These are phyloP conservation scores for Avena insularis DNA, from an alignment of 176 grass and related monocot species.

Conservation along the genomic window DNA sequence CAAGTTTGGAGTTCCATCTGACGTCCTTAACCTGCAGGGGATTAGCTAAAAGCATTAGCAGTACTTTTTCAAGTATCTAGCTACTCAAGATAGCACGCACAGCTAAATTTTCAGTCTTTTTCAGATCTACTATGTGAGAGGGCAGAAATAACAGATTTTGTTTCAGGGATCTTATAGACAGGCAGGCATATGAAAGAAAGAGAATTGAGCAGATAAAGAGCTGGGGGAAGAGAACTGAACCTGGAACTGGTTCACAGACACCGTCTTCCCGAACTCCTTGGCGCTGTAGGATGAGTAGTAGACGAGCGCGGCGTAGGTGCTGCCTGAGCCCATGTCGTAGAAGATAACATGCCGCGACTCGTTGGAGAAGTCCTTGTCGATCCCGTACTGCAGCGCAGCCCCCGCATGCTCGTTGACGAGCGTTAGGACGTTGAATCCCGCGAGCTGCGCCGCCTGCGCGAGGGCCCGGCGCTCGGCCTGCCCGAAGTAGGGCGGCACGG, in stretches of 20 bases:
- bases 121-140: slow-evolving; percentile 39
- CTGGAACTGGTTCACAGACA: slow-evolving; percentile 91
- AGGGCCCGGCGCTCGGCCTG: slow-evolving; percentile 84
- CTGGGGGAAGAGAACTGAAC: slow-evolving; percentile 35
- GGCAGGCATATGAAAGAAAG: not conserved
- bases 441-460: slow-evolving; percentile 85
- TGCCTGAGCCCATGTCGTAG: slow-evolving; percentile 96
- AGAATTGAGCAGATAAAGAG: slow-evolving; percentile 22
- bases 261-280: slow-evolving; percentile 86
- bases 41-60: slow-evolving; percentile 22
- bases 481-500: slow-evolving; percentile 90
- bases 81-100: not conserved
- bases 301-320: slow-evolving; percentile 93
- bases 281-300: slow-evolving; percentile 83
- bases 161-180: not conserved
- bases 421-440: slow-evolving; percentile 83
- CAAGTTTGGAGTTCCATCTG: slow-evolving; percentile 94
- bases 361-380: slow-evolving; percentile 97
- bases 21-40: slow-evolving; percentile 86
- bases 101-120: not conserved
- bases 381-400: slow-evolving; percentile 94
- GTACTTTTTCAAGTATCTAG: not conserved
- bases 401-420: slow-evolving; percentile 97
- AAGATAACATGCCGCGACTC: slow-evolving; percentile 84
- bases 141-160: not conserved